A percentile compares a stretch with the other conserved stretches of the same genome.
These are phyloP conservation scores for Exophiala calicioides DNA, from an alignment of 2,329 filamentous ascomycete genomes.

Conservation along the genomic window DNA sequence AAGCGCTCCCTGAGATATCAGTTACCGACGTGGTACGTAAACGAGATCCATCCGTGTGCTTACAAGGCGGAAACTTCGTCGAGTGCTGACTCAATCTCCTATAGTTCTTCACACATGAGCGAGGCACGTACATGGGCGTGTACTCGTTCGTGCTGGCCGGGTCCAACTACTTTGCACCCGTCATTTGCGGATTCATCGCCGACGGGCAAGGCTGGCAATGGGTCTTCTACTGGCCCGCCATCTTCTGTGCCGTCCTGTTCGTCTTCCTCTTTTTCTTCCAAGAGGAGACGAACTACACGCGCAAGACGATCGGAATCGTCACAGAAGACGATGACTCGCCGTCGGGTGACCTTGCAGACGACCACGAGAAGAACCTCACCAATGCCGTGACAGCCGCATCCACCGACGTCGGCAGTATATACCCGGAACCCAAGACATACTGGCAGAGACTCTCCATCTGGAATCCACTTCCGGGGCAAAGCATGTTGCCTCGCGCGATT, in stretches of 20 bases:
- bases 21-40: slow-evolving; percentile 49
- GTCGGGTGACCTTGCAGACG: neutral
- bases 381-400: slow-evolving; percentile 1
- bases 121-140: slow-evolving; percentile 29
- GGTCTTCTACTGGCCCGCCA: slow-evolving; percentile 27
- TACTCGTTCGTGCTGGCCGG: slow-evolving; percentile 27
- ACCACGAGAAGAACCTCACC: slow-evolving; percentile 5
- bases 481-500: slow-evolving; percentile 14
- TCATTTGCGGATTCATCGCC: slow-evolving; percentile 34
- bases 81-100: no score
- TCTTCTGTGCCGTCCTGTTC: slow-evolving; percentile 17
- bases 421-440: slow-evolving; percentile 24
- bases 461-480: slow-evolving; percentile 17
- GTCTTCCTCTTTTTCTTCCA: slow-evolving; percentile 27
- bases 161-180: slow-evolving; percentile 38
- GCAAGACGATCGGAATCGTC: slow-evolving; percentile 13
- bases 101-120: slow-evolving; percentile 37
- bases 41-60: no score
- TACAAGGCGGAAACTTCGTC: no score
- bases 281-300: slow-evolving; percentile 27
- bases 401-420: neutral
- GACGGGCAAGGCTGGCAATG: slow-evolving; percentile 31
- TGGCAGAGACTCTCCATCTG: slow-evolving; percentile 22
- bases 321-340: slow-evolving; percentile 11
- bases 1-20: slow-evolving; percentile 50